phyloP scores from a whole-genome alignment of 495 filamentous ascomycete species.

The Apiosordaria backusii region DNA sequence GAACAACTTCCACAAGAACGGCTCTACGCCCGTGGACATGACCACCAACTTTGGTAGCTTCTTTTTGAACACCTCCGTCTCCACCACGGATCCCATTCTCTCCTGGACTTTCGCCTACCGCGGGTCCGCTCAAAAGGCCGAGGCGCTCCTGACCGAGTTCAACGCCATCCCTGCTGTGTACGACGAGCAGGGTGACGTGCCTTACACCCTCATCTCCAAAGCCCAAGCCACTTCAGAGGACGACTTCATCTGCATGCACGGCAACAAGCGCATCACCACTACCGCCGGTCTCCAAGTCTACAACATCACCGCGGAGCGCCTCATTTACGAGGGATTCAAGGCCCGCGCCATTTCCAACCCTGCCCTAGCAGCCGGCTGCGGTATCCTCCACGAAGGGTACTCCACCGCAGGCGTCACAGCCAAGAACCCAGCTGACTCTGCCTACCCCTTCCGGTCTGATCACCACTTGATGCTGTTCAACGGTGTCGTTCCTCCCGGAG shows the following conservation, averaged over 20 bases:
- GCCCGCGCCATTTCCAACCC: slow-evolving; percentile 8
- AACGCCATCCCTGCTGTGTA: slow-evolving; percentile 19
- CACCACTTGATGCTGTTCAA: slow-evolving; percentile 9
- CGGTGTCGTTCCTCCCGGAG: neutral
- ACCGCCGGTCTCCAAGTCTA: slow-evolving; percentile 17
- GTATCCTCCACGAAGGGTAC: slow-evolving; percentile 43
- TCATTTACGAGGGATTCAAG: slow-evolving; percentile 24
- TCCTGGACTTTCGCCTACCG: slow-evolving; percentile 25
- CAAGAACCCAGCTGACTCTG: slow-evolving; percentile 28
- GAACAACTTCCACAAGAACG: slow-evolving; percentile 19
- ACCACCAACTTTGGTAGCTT: slow-evolving; percentile 44
- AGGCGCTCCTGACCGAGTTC: slow-evolving; percentile 19
- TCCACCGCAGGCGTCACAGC: slow-evolving; percentile 31
- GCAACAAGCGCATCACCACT: slow-evolving; percentile 1
- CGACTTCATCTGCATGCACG: slow-evolving; percentile 4
- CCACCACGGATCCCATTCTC: slow-evolving; percentile 13
- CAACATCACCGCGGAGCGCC: slow-evolving; percentile 23
- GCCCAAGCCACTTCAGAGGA: slow-evolving; percentile 4
- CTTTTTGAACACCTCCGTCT: slow-evolving; percentile 25
- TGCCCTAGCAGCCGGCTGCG: slow-evolving; percentile 15
- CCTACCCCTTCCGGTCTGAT: slow-evolving; percentile 38
- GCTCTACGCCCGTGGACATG: slow-evolving; percentile 34
- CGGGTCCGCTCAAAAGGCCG: slow-evolving; percentile 18
- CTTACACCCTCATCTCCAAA: slow-evolving; percentile 16
- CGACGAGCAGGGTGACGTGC: slow-evolving; percentile 16